Evolutionary conservation across 169 alveolate species (phyloP), one percentile per base, ranked within the genome.

Genomic region (Cryptosporidium felis): DNA sequence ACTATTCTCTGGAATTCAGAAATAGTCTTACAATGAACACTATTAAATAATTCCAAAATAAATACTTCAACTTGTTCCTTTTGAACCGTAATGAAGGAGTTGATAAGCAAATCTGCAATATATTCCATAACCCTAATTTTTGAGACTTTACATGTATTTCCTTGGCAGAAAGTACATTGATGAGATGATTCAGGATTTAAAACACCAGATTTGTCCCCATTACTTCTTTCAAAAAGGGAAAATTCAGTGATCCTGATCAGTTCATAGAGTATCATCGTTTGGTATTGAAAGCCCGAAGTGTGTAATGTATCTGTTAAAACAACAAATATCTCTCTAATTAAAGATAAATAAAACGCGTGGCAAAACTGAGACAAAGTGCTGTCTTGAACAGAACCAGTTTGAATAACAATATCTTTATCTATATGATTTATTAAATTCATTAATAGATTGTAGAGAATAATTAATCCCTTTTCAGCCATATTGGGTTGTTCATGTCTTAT

Each of bases 241-340:
- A 90, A 90, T 58, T 92, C 94, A 3, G 90, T 51, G 21, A 92
- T 62, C 65, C 88, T 88, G 62, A 92, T 82, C 60, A 92, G 46
- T 23, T 91, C 89, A 88, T 88, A 89, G 8, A 93, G 89, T 32
- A 93, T 88, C 81, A 91, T 91, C 3, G 96, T 93, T 88, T 95
- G 98, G 44, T 92, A 92, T 44, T 94, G 94, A 89, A 95, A 94
- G 8, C 98, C 98, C 6, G 96, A 92, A 82, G 94, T 94, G 62
- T 95, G 98, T 67, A 94, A 91, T 14, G 96, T 93, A 80, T 95
- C 98, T 12, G 98, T 95, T 89, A 95, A 85, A 10, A 95, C 95
- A 36, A 91, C 88, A 44, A 95, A 91, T 28, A 94, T 89, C 82
- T 95, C 98, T 58, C 93, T 92, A 91, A 94, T 88, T 45, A 95